A percentile compares a stretch with the other conserved stretches of the same genome.
These are phyloP conservation scores for Rhodocollybia butyracea DNA, from an alignment of 768 basidiomycete species.

Conservation along the genomic window DNA sequence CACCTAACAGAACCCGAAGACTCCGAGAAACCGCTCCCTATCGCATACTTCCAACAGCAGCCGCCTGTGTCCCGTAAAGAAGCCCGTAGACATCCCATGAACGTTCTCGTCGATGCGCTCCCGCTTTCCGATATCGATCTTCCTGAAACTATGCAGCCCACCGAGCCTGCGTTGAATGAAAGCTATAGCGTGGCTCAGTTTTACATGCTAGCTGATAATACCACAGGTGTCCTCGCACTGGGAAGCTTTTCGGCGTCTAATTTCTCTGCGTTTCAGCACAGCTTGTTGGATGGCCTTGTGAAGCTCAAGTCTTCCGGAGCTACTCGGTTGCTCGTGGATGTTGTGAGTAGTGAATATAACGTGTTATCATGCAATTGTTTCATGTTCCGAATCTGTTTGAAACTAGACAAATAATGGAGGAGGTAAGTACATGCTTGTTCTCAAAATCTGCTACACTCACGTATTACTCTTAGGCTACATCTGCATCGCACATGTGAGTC, in stretches of 20 bases:
- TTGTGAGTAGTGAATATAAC: constrained; percentile 31
- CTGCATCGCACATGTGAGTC: constrained; percentile 55
- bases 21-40: constrained; percentile 15
- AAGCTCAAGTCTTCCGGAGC: constrained; percentile 46
- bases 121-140: constrained; percentile 38
- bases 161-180: constrained; percentile 33
- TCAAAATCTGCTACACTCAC: background rate
- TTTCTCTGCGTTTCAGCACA: constrained; percentile 38
- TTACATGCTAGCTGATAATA: constrained; percentile 47
- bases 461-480: constrained; percentile 35
- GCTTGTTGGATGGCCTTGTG: constrained; percentile 44
- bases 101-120: constrained; percentile 45
- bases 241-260: constrained; percentile 53
- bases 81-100: constrained; percentile 36
- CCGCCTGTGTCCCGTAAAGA: constrained; percentile 27
- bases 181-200: constrained; percentile 54
- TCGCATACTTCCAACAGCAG: constrained; percentile 38
- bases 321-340: constrained; percentile 55
- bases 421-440: constrained; percentile 14
- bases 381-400: background rate
- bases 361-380: background rate
- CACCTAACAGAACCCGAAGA: constrained; percentile 8
- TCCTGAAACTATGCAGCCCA: constrained; percentile 36
- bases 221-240: constrained; percentile 54
- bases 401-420: constrained; percentile 48